Evolutionary conservation across 306 rosid genomes (phyloP).

Genomic region (Lablab purpureus): DNA sequence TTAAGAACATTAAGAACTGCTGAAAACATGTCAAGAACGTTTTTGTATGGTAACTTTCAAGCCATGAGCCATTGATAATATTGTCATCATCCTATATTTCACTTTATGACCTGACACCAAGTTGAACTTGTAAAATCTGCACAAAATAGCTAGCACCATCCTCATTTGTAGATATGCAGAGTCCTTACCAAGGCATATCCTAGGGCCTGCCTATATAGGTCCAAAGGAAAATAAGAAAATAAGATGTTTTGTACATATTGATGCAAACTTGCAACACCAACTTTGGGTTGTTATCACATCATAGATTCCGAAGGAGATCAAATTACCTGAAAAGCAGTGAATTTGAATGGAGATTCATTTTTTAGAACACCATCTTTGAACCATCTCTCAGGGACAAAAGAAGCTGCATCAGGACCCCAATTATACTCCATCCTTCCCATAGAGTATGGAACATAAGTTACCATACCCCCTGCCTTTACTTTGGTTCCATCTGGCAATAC

Average conservation of each 20-base stretch:
- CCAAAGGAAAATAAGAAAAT: not conserved
- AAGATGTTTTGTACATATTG: not conserved
- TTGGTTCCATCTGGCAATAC: slow-evolving; percentile 91
- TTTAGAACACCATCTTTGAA: slow-evolving; percentile 71
- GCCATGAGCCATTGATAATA: slow-evolving; percentile 89
- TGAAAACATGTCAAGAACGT: slow-evolving; percentile 51
- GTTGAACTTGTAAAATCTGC: slow-evolving; percentile 83
- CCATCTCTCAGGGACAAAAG: slow-evolving; percentile 90
- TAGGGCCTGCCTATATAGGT: slow-evolving; percentile 84
- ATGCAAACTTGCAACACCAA: not conserved
- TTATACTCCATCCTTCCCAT: slow-evolving; percentile 97
- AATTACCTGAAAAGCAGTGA: slow-evolving; percentile 90
- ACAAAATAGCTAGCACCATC: slow-evolving; percentile 82
- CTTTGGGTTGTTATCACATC: not conserved
- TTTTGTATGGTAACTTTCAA: slow-evolving; percentile 70
- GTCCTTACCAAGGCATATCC: slow-evolving; percentile 92
- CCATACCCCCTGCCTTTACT: slow-evolving; percentile 96
- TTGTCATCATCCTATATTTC: slow-evolving; percentile 90
- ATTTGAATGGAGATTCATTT: slow-evolving; percentile 86
- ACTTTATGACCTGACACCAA: slow-evolving; percentile 76
- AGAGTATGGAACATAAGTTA: slow-evolving; percentile 94
- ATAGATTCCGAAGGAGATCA: not conserved
- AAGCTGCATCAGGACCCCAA: slow-evolving; percentile 88
- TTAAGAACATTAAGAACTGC: not conserved
- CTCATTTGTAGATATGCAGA: slow-evolving; percentile 98